Conservation (phyloP, 225 moss, liverwort and hornwort species). For the Marchantia polymorpha region DNA sequence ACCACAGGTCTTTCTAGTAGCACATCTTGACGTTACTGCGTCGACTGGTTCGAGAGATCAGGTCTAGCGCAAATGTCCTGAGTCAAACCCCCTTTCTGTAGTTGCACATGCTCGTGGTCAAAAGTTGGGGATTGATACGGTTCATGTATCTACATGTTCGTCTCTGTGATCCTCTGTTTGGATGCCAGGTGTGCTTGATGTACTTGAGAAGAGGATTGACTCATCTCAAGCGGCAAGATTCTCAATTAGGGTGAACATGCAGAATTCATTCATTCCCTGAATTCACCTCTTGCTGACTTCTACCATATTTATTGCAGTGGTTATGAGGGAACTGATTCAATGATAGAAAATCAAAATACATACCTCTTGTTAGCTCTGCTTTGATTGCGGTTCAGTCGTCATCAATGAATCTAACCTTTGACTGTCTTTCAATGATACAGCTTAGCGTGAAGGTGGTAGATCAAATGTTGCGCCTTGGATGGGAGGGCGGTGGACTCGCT, state of each 20-base stretch:
- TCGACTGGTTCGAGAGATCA: not conserved
- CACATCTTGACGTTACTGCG: not conserved
- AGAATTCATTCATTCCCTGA: slow-evolving; percentile 6
- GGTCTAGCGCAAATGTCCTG: not conserved
- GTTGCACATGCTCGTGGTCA: not conserved
- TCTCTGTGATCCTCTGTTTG: slow-evolving; percentile 7
- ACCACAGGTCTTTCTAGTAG: too few relatives aligned
- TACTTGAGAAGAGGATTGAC: slow-evolving; percentile 25
- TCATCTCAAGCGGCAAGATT: slow-evolving; percentile 15
- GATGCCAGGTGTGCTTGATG: slow-evolving; percentile 24
- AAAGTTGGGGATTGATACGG: not conserved
- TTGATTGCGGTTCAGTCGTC: not conserved
- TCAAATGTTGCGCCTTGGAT: slow-evolving; percentile 78
- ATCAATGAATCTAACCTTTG: not conserved
- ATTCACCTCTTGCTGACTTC: not conserved
- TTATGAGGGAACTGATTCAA: not conserved
- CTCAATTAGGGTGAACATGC: slow-evolving; percentile 14
- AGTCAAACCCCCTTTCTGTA: not conserved
- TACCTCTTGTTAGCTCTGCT: too few relatives aligned
- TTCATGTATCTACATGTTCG: slow-evolving; percentile 5
- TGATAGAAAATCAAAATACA: too few relatives aligned
- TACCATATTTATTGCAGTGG: not conserved
- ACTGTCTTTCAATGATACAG: slow-evolving; percentile 44
- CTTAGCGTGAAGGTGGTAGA: slow-evolving; percentile 84
- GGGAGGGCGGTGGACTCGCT: slow-evolving; percentile 73